Evolutionary conservation across 2,329 filamentous ascomycete species (phyloP), one percentile per base, ranked within the genome.

Genomic region (Tolypocladium pustulatum): DNA sequence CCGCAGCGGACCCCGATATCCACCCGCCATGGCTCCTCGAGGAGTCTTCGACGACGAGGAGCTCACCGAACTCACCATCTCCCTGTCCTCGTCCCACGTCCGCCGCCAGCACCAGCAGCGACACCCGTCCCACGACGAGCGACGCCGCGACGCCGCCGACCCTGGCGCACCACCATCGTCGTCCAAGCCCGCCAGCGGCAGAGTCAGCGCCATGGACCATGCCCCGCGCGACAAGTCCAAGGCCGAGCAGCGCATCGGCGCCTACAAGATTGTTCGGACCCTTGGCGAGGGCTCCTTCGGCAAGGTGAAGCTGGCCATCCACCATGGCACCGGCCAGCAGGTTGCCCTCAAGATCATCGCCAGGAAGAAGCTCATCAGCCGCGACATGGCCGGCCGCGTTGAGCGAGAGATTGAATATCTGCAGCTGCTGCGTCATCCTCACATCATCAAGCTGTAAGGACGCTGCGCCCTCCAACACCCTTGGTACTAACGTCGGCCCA

Each of bases 351-450:
- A 99, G 81, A 97, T 97, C 70, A 99, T 99, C 69, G 90, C 91
- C 49, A 85, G 94, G 65, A 94, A 94, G 78, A 96, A 97, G 78
- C 83, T 99, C 69, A 91, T 97, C 66, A 97, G 92, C 66, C 83
- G 93, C 69, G 94, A 99, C 74, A 97, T 99, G 94, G 92, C 95
- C 57, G 94, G 94, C 61, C 85, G 94, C 61, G 95, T 99, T 63
- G 94, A 99, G 78, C 85, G 94, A 65, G 94, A 99, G 79, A 99
- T 99, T 66, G 92, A 97, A 73, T 99, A 99, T 71, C 82, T 99
- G 63, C 94, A 99, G 76, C 79, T 99, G 61, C 81, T 99, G 61
- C 87, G 94, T 61, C 94, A 99, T 73, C 94, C 94, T 46, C 94
- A 99, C 75, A 99, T 99, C 72, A 99, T 99, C 79, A 99, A 99